phyloP scores from a whole-genome alignment of 2,329 filamentous ascomycete species.

The Alternaria panax region DNA sequence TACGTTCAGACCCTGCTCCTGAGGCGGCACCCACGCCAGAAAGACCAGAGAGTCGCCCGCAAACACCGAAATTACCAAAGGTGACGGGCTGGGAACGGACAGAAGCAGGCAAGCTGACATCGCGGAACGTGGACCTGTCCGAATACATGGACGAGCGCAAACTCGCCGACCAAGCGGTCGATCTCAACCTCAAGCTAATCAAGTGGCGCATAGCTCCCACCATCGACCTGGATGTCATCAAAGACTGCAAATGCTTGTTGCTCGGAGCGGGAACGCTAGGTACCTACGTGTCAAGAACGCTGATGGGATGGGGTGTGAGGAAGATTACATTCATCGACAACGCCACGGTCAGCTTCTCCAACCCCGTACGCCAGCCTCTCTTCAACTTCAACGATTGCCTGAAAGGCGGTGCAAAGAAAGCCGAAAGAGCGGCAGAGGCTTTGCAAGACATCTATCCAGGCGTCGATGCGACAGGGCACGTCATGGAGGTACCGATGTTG shows the following conservation, averaged over 20 bases:
- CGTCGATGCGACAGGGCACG: constrained; percentile 80
- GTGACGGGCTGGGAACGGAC: constrained; percentile 96
- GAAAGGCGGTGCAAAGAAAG: constrained; percentile 84
- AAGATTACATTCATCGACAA: constrained; percentile 98
- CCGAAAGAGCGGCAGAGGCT: constrained; percentile 78
- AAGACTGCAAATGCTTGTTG: constrained; percentile 86
- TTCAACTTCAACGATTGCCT: constrained; percentile 91
- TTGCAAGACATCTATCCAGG: constrained; percentile 89
- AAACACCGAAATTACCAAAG: constrained; percentile 72
- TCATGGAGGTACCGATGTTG: constrained; percentile 91
- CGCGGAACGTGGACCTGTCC: constrained; percentile 80
- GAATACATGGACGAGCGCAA: constrained; percentile 92
- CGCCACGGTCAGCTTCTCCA: constrained; percentile 91
- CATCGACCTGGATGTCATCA: constrained; percentile 86
- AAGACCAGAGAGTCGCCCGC: constrained; percentile 28
- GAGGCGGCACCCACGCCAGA: constrained; percentile 19
- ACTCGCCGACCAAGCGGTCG: constrained; percentile 91
- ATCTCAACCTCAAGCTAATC: constrained; percentile 96
- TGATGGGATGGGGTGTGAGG: constrained; percentile 94
- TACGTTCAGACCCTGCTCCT: constrained; percentile 33
- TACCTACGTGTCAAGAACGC: constrained; percentile 88
- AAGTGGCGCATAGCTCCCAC: constrained; percentile 96
- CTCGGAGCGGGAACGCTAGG: constrained; percentile 93
- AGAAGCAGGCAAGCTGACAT: constrained; percentile 75
- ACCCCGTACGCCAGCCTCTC: constrained; percentile 92